Evolutionary conservation across 345 rosid species (phyloP), one percentile per base, ranked within the genome.

Genomic region (Dipteronia sinensis): DNA sequence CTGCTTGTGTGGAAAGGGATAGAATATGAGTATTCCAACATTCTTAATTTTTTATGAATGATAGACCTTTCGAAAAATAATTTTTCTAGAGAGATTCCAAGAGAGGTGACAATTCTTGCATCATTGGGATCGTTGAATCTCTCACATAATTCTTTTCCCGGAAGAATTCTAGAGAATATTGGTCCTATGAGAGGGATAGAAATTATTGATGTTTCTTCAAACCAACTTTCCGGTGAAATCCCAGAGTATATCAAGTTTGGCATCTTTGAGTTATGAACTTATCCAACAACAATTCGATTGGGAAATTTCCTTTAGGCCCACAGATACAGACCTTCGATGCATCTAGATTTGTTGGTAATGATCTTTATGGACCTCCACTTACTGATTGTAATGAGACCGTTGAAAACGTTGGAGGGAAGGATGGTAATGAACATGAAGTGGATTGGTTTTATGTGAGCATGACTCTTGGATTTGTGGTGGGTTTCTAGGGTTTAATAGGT

Each of bases 141-240:
- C 49, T 85, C 78, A 2, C 66, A 85, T 27, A 27, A 85, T 49
- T 3, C 2, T 53, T 80, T 7, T 27, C 49, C 29, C 0, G 79
- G 84, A 27, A 76, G 19, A 25, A 83, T 78, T 56, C 84, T 78
- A 3, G 10, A 58, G 12, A 65, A 53, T 0, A 78, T 80, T 0
- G 85, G 85, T 22, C 63, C 10, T 22, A 80, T 85, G 85, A 3
- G 38, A n/a, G 25, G 27, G 9, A 6, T 85, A 6, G 74, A 80
- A 29, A 67, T 73, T 0, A 20, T 75, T 0, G 87, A 85, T 49
- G 20, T 82, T 0, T 80, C 82, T 9, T 17, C 7, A n/a, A 81
- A 84, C 53, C 81, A 74, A 7, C 76, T 81, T 10, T 13, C 4
- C 2, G 80, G 79, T 46, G 77, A 58, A 64, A 84, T 84, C 20